These are phyloP conservation scores for Aspergillus flavus DNA, from an alignment of 2,329 filamentous ascomycete species.

Conservation along the genomic window DNA sequence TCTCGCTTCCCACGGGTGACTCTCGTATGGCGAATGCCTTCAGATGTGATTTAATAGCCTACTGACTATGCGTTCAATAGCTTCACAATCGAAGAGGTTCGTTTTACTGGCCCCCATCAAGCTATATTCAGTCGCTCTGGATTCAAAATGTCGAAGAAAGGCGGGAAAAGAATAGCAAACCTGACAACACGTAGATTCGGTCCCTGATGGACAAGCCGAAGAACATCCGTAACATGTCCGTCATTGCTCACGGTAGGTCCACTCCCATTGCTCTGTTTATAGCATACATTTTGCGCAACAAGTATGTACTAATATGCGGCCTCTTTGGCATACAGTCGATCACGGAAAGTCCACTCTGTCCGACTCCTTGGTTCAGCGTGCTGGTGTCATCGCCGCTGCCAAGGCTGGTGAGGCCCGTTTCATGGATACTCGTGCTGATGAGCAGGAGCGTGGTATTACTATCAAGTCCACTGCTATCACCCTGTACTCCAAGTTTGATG, in stretches of 20 bases:
- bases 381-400: constrained; percentile 97
- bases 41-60: neutral
- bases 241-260: constrained; percentile 89
- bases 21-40: neutral
- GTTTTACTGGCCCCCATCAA: constrained; percentile 31
- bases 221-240: constrained; percentile 94
- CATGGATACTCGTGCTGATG: constrained; percentile 95
- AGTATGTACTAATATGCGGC: neutral
- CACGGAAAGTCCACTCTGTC: constrained; percentile 99
- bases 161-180: neutral
- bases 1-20: constrained; percentile 13
- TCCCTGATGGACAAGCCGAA: constrained; percentile 53
- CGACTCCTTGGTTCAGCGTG: constrained; percentile 98
- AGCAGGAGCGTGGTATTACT: constrained; percentile 99
- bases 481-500: constrained; percentile 81
- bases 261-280: neutral
- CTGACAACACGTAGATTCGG: constrained; percentile 43
- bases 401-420: constrained; percentile 96
- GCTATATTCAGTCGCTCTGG: neutral
- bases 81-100: constrained; percentile 94
- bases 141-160: neutral
- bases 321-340: constrained; percentile 65
- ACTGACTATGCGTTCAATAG: constrained; percentile 55
- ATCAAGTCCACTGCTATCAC: constrained; percentile 99
- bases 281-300: neutral